Percentiles rank a stretch among this genome's conserved stretches.
Conservation (phyloP, 495 filamentous ascomycete species). For the Acidiella bohemica region DNA sequence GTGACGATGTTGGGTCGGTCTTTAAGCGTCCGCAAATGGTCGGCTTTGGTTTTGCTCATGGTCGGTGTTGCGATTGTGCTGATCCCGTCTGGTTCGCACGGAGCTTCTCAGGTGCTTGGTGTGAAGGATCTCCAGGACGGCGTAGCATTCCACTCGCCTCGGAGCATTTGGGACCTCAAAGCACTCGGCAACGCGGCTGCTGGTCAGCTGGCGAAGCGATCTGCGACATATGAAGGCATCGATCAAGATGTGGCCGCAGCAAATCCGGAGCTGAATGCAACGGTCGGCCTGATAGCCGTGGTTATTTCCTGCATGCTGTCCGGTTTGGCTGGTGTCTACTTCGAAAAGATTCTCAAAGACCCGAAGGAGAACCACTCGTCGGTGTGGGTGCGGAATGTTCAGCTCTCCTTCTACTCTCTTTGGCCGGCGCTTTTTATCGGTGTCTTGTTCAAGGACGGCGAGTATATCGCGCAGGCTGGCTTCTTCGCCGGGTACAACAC, state of each 20-base stretch:
- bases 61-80: conserved; percentile 79
- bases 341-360: conserved; percentile 89
- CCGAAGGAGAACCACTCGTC: conserved; percentile 44
- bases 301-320: conserved; percentile 63
- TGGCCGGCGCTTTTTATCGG: conserved; percentile 70
- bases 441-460: conserved; percentile 74
- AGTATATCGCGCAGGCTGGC: conserved; percentile 64
- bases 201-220: conserved; percentile 49
- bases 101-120: conserved; percentile 2
- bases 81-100: conserved; percentile 42
- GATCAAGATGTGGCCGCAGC: conserved; percentile 58
- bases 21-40: conserved; percentile 60
- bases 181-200: conserved; percentile 33
- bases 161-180: conserved; percentile 52
- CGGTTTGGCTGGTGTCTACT: conserved; percentile 75
- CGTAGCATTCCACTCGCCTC: conserved; percentile 50
- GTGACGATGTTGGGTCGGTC: conserved; percentile 58
- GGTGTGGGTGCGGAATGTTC: conserved; percentile 87
- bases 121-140: conserved; percentile 27
- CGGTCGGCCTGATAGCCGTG: conserved; percentile 65
- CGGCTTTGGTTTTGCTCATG: conserved; percentile 64
- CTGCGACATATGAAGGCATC: conserved; percentile 91
- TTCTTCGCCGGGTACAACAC: conserved; percentile 90
- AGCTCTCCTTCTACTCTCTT: conserved; percentile 81
- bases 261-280: conserved; percentile 55